Base-by-base conservation (phyloP, 176 grass and related monocot species). In the Aegilops umbellulata region DNA sequence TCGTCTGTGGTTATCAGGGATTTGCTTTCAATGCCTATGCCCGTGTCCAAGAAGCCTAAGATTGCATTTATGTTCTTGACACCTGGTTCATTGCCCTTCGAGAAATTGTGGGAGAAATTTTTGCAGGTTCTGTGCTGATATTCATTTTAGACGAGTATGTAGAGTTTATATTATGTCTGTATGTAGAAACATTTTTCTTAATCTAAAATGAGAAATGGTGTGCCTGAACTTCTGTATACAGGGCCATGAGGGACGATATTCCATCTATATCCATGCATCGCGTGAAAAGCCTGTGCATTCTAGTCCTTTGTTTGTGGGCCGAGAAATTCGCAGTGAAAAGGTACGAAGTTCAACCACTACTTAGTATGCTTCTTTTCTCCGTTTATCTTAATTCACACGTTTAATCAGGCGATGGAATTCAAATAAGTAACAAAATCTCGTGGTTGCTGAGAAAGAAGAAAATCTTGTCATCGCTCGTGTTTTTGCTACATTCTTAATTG, bases 41-140 rank as follows among this genome's bases (percentile, higher is more conserved):
- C 84, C 67, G 63, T 86, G 15, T 86, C 85, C 14, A 94, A 94
- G 80, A 99, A 87, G 71, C 74, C 92, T 4, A 99, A 99, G 79
- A 97, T 99, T 8, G 97, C 97, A 27, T 99, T 99, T 88, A 94
- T 99, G 97, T 99, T 96, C 79, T 86, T 99, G 84, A 93, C 87
- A 62, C 97, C 97, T 69, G 94, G 94, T 86, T 82, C 94, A 84
- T 86, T 99, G 67, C 97, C 97, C 24, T 99, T 99, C 63, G 97
- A 99, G 79, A 94, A 78, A 83, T 74, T 99, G 15, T 99, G 97
- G 97, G 94, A 94, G 85, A 94, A 85, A 70, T 99, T 99, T 69
- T 91, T 99, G 75, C 87, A 75, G 90, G 97, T 98, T 63, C 46
- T 47, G 57, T 64, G 63, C 79, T 87, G 58, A 86, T 67, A 39